Conservation (phyloP, 2,329 filamentous ascomycete genomes). For the Colletotrichum aenigma region DNA sequence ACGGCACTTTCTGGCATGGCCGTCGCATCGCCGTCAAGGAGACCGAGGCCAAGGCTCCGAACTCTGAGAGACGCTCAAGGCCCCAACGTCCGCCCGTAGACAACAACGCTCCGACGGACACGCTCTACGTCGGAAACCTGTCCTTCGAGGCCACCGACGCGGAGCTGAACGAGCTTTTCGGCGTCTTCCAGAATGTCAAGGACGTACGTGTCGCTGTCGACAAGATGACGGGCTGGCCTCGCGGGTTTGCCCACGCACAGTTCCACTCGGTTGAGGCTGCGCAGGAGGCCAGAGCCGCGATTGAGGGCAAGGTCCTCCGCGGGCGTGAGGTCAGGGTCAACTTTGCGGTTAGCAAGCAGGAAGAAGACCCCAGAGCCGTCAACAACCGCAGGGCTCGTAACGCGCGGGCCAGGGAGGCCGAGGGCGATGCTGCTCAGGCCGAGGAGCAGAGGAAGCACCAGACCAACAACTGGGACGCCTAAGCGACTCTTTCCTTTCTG, state of each 20-base stretch:
- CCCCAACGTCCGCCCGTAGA: neutral
- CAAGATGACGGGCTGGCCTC: slow-evolving; percentile 76
- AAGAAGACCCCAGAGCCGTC: neutral
- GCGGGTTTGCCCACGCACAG: slow-evolving; percentile 85
- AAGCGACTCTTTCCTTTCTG: neutral
- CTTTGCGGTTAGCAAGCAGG: slow-evolving; percentile 46
- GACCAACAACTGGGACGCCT: slow-evolving; percentile 9
- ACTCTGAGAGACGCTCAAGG: neutral
- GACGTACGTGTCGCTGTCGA: slow-evolving; percentile 86
- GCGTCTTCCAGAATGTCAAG: slow-evolving; percentile 68
- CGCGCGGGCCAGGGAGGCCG: neutral
- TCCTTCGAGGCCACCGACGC: slow-evolving; percentile 84
- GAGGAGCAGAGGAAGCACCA: slow-evolving; percentile 15
- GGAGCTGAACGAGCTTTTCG: slow-evolving; percentile 81
- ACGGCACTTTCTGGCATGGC: slow-evolving; percentile 22
- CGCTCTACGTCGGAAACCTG: slow-evolving; percentile 85
- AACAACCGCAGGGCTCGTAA: neutral
- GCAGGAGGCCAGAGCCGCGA: slow-evolving; percentile 57
- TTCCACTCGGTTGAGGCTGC: slow-evolving; percentile 74
- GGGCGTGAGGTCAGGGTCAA: slow-evolving; percentile 70
- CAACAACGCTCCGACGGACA: slow-evolving; percentile 32
- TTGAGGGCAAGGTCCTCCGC: slow-evolving; percentile 65
- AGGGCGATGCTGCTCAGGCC: slow-evolving; percentile 5
- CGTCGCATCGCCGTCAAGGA: slow-evolving; percentile 11
- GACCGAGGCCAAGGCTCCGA: neutral